phyloP scores from a whole-genome alignment of 2,329 filamentous ascomycete species.

The Bipolaris victoriae region DNA sequence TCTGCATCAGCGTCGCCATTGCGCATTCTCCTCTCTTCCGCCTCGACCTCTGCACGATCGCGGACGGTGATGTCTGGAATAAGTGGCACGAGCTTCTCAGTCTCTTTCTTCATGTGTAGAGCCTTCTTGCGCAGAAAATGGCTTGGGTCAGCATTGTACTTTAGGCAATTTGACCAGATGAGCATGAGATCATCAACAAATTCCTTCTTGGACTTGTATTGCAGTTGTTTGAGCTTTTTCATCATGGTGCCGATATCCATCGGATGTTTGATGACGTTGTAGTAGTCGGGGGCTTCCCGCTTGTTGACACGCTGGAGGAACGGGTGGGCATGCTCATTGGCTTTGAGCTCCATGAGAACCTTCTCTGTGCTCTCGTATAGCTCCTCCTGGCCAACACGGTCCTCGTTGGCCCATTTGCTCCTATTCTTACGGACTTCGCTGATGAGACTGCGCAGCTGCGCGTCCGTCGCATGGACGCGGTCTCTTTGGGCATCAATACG shows the following conservation, averaged over 20 bases:
- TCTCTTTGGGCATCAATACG: constrained; percentile 92
- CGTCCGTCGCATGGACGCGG: constrained; percentile 88
- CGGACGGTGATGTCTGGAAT: constrained; percentile 92
- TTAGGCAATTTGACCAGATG: constrained; percentile 96
- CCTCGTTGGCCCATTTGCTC: constrained; percentile 98
- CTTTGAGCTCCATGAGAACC: constrained; percentile 94
- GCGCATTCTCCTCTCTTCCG: constrained; percentile 74
- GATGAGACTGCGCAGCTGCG: constrained; percentile 88
- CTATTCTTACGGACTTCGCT: constrained; percentile 97
- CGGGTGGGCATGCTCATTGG: constrained; percentile 95
- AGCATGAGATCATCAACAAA: constrained; percentile 93
- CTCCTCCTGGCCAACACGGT: constrained; percentile 96
- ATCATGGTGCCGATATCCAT: constrained; percentile 99
- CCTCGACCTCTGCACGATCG: constrained; percentile 90
- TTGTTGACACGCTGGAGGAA: constrained; percentile 96
- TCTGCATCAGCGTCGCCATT: constrained; percentile 81
- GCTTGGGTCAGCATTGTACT: constrained; percentile 89
- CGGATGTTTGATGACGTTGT: constrained; percentile 89
- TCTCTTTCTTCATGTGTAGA: constrained; percentile 95
- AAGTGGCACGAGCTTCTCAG: constrained; percentile 91
- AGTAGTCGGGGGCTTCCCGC: constrained; percentile 94
- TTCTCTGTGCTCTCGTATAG: constrained; percentile 97
- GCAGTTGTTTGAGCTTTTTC: constrained; percentile 82
- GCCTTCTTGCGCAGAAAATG: constrained; percentile 92
- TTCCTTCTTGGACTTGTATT: constrained; percentile 76